These are phyloP conservation scores for Emydomyces testavorans DNA, from an alignment of 2,329 filamentous ascomycete genomes.

Conservation along the genomic window DNA sequence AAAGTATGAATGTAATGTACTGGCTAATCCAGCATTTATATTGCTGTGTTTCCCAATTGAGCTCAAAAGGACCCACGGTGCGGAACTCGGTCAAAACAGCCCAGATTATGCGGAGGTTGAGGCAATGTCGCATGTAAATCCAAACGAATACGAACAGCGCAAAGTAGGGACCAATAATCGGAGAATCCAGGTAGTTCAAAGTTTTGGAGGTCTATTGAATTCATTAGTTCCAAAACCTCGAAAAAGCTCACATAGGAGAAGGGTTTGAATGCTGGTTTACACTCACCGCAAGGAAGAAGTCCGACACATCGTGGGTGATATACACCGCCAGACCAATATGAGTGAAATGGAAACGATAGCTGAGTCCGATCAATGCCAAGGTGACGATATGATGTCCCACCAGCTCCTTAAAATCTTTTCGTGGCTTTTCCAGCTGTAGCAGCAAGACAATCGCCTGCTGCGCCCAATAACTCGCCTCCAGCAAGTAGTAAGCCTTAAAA, in stretches of 20 bases:
- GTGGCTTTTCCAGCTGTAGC: constrained; percentile 78
- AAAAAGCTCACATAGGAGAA: background rate
- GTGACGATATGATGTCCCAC: constrained; percentile 87
- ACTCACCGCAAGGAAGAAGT: constrained; percentile 86
- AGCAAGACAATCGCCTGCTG: constrained; percentile 85
- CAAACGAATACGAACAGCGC: constrained; percentile 68
- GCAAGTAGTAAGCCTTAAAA: constrained; percentile 94
- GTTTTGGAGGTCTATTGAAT: constrained; percentile 67
- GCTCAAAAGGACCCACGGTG: constrained; percentile 37
- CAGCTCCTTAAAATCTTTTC: constrained; percentile 91
- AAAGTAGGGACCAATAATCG: constrained; percentile 74
- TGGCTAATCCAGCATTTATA: constrained; percentile 41
- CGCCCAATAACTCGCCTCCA: constrained; percentile 89
- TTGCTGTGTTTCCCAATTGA: constrained; percentile 40
- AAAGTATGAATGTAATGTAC: constrained; percentile 36
- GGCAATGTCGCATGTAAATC: constrained; percentile 79
- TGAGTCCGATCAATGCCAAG: constrained; percentile 67
- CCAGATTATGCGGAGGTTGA: constrained; percentile 40
- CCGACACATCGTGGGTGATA: constrained; percentile 85
- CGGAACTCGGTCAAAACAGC: constrained; percentile 38
- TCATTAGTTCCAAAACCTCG: background rate
- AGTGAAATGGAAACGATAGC: constrained; percentile 93
- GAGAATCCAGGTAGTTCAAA: constrained; percentile 77
- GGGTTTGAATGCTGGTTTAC: background rate
- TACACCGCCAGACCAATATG: constrained; percentile 91